phyloP scores from a whole-genome alignment of 495 filamentous ascomycete species.

The Trichoderma virens region DNA sequence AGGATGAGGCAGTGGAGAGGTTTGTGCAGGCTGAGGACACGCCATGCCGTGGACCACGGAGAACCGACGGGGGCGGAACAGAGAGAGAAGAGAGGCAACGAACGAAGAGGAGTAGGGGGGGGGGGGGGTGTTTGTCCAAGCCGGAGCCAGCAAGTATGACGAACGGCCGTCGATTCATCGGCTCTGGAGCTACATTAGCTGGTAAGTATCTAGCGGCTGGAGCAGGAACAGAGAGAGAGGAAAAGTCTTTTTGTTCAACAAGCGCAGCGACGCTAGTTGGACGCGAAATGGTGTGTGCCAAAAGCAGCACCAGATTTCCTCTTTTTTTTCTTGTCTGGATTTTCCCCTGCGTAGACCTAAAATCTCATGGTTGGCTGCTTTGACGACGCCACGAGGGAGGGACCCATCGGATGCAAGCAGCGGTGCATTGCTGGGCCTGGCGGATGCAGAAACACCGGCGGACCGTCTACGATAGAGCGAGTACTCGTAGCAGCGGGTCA shows the following conservation, averaged over 20 bases:
- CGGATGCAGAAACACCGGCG: not conserved
- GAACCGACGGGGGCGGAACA: not conserved
- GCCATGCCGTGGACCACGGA: not conserved
- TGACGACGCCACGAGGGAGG: not conserved
- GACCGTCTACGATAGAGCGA: not conserved
- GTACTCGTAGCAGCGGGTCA: not conserved
- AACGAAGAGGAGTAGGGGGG: not conserved
- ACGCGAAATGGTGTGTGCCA: conserved; percentile 1
- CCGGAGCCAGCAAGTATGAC: not conserved
- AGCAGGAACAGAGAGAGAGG: not conserved
- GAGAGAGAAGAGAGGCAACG: not conserved
- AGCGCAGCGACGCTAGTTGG: not conserved
- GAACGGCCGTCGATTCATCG: not conserved
- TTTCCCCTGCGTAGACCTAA: not conserved
- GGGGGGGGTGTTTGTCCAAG: not conserved
- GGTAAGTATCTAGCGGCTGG: not conserved
- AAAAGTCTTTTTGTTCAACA: not conserved
- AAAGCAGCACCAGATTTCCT: conserved; percentile 8
- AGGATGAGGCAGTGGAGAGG: conserved; percentile 6
- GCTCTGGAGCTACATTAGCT: not conserved
- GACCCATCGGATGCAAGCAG: not conserved
- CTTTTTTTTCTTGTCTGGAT: too few species aligned
- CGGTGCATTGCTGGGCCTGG: not conserved
- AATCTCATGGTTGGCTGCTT: conserved; percentile 2
- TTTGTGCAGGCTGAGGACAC: not conserved